phyloP scores from a whole-genome alignment of 495 filamentous ascomycete genomes.

The Apodospora peruviana region DNA sequence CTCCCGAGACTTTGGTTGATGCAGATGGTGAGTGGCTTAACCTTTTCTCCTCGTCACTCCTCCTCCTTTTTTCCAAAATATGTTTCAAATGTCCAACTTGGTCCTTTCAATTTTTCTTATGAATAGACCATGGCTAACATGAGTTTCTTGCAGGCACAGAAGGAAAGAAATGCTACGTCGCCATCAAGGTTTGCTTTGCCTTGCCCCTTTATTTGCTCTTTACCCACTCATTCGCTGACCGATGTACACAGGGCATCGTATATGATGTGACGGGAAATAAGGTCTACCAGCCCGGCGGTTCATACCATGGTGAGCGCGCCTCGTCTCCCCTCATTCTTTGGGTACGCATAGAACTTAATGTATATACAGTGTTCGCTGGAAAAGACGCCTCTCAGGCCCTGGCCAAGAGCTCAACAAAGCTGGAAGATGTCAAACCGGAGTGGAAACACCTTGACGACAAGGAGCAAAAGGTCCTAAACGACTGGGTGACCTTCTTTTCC shows the following conservation, averaged over 20 bases:
- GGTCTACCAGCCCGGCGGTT: constrained; percentile 74
- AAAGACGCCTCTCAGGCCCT: constrained; percentile 91
- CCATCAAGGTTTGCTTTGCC: constrained; percentile 64
- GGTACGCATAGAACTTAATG: background rate
- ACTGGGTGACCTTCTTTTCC: constrained; percentile 93
- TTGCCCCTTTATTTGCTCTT: constrained; percentile 1
- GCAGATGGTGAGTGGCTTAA: constrained; percentile 63
- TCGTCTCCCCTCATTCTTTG: background rate
- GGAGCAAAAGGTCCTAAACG: constrained; percentile 75
- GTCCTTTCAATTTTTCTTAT: background rate
- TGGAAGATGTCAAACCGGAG: constrained; percentile 74
- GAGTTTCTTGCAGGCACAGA: constrained; percentile 44
- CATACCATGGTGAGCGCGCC: constrained; percentile 67
- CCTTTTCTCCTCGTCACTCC: background rate
- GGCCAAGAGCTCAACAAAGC: constrained; percentile 77
- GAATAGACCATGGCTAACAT: background rate
- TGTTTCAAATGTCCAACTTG: background rate
- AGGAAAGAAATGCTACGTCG: constrained; percentile 73
- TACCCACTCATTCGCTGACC: no score
- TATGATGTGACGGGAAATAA: constrained; percentile 89
- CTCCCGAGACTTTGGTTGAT: constrained; percentile 64
- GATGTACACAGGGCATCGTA: constrained; percentile 74
- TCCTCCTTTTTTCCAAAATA: background rate
- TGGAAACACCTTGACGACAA: constrained; percentile 85
- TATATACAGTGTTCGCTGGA: constrained; percentile 75